Evolutionary conservation across 1,284 basidiomycete genomes (phyloP).

Genomic region (Xanthoconium separans): DNA sequence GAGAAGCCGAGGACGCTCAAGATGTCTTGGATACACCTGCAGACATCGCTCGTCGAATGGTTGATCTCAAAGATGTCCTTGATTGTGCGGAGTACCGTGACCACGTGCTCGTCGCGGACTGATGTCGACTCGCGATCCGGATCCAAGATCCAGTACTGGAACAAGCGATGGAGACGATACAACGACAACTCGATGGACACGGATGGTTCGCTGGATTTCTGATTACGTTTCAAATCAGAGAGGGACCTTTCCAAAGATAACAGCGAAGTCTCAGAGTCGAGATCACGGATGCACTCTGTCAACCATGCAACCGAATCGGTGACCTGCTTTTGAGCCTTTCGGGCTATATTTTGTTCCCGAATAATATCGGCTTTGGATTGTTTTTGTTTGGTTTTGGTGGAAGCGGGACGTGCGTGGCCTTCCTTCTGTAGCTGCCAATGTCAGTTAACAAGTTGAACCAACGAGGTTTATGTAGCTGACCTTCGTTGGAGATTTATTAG

Average conservation of each 20-base stretch:
- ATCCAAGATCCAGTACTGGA: conserved; percentile 53
- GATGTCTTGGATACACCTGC: conserved; percentile 38
- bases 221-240: conserved; percentile 40
- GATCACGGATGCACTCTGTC: conserved; percentile 26
- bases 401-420: conserved; percentile 7
- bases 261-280: conserved; percentile 30
- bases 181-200: conserved; percentile 52
- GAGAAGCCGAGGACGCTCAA: conserved; percentile 48
- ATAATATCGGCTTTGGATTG: conserved; percentile 28
- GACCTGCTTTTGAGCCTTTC: conserved; percentile 25
- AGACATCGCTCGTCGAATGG: conserved; percentile 38
- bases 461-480: conserved; percentile 7
- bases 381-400: conserved; percentile 18
- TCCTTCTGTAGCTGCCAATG: conserved; percentile 12
- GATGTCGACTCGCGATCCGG: conserved; percentile 34
- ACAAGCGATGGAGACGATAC: conserved; percentile 51
- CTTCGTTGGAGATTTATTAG: conserved; percentile 12
- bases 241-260: conserved; percentile 23
- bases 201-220: conserved; percentile 38
- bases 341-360: conserved; percentile 27
- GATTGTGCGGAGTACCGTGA: conserved; percentile 46
- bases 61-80: conserved; percentile 43
- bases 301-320: conserved; percentile 24
- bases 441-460: neutral
- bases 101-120: conserved; percentile 44